phyloP scores from a whole-genome alignment of 805 yeast genomes.

The Hanseniaspora guilliermondii region DNA sequence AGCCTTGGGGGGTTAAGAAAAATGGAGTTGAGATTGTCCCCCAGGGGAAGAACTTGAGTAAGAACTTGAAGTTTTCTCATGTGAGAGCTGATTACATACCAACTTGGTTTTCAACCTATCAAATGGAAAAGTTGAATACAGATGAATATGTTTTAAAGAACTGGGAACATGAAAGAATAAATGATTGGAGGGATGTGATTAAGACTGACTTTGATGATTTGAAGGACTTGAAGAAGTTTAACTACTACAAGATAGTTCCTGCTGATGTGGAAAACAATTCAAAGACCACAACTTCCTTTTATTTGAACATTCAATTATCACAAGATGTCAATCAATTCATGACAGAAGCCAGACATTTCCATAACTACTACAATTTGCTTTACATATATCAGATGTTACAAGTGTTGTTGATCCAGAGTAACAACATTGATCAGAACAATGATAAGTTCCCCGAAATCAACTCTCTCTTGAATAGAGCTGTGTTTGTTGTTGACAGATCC shows the following conservation, averaged over 20 bases:
- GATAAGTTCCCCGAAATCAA: constrained; percentile 42
- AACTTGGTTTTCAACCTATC: constrained; percentile 45
- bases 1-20: constrained; percentile 53
- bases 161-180: constrained; percentile 26
- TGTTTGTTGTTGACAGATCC: constrained; percentile 69
- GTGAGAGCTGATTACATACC: constrained; percentile 76
- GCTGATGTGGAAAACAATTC: constrained; percentile 27
- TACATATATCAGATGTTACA: constrained; percentile 9
- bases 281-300: constrained; percentile 37
- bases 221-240: constrained; percentile 28
- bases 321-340: constrained; percentile 71
- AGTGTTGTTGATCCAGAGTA: constrained; percentile 4
- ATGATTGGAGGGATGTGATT: constrained; percentile 43
- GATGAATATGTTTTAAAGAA: constrained; percentile 28
- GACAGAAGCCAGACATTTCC: constrained; percentile 7
- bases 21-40: constrained; percentile 59
- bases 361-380: constrained; percentile 6
- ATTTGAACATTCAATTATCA: constrained; percentile 51
- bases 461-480: constrained; percentile 62
- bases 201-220: constrained; percentile 30
- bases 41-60: constrained; percentile 39
- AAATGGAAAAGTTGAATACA: constrained; percentile 41
- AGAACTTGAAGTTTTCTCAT: constrained; percentile 56
- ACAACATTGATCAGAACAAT: constrained; percentile 8
- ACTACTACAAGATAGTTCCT: constrained; percentile 43